Evolutionary conservation across 176 grass and related monocot species (phyloP).

Genomic region (Dactylis glomerata): DNA sequence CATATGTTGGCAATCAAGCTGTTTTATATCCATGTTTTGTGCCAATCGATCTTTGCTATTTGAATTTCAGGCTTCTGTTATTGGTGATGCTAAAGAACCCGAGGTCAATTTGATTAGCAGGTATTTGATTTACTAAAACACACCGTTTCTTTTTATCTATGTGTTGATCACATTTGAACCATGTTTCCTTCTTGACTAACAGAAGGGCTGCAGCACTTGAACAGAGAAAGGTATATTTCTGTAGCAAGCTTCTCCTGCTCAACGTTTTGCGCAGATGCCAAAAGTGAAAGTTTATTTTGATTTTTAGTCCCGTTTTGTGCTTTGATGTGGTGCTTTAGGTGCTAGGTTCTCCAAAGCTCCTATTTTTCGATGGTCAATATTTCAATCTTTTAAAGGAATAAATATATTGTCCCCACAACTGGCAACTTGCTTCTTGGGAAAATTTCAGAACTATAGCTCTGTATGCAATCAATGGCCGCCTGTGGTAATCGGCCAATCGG

Average conservation of each 20-base stretch:
- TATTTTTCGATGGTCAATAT: constrained; percentile 1
- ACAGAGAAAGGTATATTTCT: constrained; percentile 63
- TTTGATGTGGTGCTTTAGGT: constrained; percentile 3
- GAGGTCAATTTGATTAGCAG: constrained; percentile 54
- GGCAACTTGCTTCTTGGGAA: neutral
- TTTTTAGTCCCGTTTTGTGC: constrained; percentile 6
- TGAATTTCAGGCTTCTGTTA: constrained; percentile 48
- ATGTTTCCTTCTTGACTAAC: constrained; percentile 41
- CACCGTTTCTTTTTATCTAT: constrained; percentile 12
- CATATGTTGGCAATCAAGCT: constrained; percentile 1
- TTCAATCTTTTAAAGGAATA: neutral
- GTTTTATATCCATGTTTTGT: constrained; percentile 20
- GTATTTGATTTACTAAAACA: constrained; percentile 31
- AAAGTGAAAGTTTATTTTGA: constrained; percentile 9
- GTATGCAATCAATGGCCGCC: neutral
- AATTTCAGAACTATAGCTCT: neutral
- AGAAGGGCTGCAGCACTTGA: constrained; percentile 69
- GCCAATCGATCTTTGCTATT: constrained; percentile 10
- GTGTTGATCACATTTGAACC: constrained; percentile 10
- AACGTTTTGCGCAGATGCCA: constrained; percentile 13
- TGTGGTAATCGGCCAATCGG: neutral
- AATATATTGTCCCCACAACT: neutral
- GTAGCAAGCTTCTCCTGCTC: constrained; percentile 33
- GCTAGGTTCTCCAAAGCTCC: neutral
- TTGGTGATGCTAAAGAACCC: constrained; percentile 45